Percentiles rank a stretch among this genome's conserved stretches.
These are phyloP conservation scores for Hibiscus syriacus DNA, from an alignment of 345 rosid genomes.

Conservation along the genomic window DNA sequence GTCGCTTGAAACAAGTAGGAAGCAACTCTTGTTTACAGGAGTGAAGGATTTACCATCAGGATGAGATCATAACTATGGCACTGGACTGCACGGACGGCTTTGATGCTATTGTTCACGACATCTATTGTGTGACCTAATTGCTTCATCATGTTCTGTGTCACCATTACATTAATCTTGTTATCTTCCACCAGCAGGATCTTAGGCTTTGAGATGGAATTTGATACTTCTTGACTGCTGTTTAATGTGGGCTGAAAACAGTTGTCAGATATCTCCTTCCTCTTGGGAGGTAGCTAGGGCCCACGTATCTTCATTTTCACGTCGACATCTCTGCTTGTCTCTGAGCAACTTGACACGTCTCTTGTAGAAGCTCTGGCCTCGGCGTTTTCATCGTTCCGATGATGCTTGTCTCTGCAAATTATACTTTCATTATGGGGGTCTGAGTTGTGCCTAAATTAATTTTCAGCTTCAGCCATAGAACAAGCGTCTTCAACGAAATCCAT, in stretches of 20 bases:
- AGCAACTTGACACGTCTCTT: constrained; percentile 17
- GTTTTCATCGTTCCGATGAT: constrained; percentile 10
- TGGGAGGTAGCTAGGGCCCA: constrained; percentile 26
- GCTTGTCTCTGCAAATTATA: constrained; percentile 14
- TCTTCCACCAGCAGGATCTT: constrained; percentile 93
- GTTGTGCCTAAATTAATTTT: constrained; percentile 34
- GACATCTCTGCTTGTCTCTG: constrained; percentile 32
- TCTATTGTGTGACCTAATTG: too few relatives aligned
- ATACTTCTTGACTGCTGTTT: constrained; percentile 18
- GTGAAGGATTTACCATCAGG: constrained; percentile 49
- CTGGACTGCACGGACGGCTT: constrained; percentile 69
- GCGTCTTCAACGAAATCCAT: constrained; percentile 39
- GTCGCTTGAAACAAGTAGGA: not conserved
- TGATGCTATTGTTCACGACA: too few relatives aligned
- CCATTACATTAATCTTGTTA: too few relatives aligned
- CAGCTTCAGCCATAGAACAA: constrained; percentile 42
- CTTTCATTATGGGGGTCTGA: constrained; percentile 24
- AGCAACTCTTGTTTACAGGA: not conserved
- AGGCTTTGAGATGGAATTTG: constrained; percentile 38
- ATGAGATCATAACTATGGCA: constrained; percentile 50
- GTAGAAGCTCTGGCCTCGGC: constrained; percentile 7
- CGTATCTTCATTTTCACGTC: constrained; percentile 21
- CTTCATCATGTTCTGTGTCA: too few relatives aligned
- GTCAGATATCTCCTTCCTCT: constrained; percentile 29
- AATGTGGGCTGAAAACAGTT: constrained; percentile 20